A percentile compares a stretch with the other conserved stretches of the same genome.
Conservation (phyloP, 352 stramenopile species). For the Globisporangium nunn region DNA sequence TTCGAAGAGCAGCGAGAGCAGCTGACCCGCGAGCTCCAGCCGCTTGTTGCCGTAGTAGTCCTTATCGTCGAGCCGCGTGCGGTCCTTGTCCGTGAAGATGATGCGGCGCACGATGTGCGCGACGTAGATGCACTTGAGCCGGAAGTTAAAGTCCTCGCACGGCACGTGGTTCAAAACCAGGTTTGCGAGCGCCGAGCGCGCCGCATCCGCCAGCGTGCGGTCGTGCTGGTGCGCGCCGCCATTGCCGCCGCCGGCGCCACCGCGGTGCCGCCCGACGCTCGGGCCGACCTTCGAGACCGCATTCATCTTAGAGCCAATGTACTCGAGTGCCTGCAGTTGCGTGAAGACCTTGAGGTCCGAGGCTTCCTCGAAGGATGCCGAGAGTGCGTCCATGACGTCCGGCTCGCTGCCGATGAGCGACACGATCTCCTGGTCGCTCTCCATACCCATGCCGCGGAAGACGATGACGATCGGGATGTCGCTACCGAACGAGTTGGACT, state of each 20-base stretch:
- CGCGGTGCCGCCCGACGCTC: slow-evolving; percentile 29
- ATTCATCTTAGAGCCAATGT: slow-evolving; percentile 97
- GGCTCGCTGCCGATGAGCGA: slow-evolving; percentile 92
- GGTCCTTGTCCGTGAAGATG: slow-evolving; percentile 81
- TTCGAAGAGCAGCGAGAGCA: slow-evolving; percentile 98
- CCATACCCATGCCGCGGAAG: slow-evolving; percentile 97
- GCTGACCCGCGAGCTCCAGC: slow-evolving; percentile 97
- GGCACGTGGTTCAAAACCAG: slow-evolving; percentile 99
- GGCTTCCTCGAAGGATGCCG: slow-evolving; percentile 94
- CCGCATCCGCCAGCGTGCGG: slow-evolving; percentile 89
- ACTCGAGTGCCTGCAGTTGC: slow-evolving; percentile 92
- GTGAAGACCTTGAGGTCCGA: slow-evolving; percentile 94
- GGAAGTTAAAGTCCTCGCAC: slow-evolving; percentile 96
- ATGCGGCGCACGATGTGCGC: slow-evolving; percentile 95
- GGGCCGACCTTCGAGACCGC: slow-evolving; percentile 45
- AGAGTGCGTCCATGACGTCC: slow-evolving; percentile 93
- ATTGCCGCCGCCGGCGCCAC: slow-evolving; percentile 22
- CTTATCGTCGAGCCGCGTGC: slow-evolving; percentile 95
- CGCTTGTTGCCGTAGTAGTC: slow-evolving; percentile 99
- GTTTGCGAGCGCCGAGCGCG: slow-evolving; percentile 95
- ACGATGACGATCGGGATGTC: slow-evolving; percentile 97
- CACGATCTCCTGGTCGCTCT: slow-evolving; percentile 98
- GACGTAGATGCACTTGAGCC: slow-evolving; percentile 97
- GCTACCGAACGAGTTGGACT: slow-evolving; percentile 97
- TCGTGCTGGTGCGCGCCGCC: slow-evolving; percentile 27